Conservation (phyloP, 2,329 filamentous ascomycete species). For the Fusarium austroafricanum region DNA sequence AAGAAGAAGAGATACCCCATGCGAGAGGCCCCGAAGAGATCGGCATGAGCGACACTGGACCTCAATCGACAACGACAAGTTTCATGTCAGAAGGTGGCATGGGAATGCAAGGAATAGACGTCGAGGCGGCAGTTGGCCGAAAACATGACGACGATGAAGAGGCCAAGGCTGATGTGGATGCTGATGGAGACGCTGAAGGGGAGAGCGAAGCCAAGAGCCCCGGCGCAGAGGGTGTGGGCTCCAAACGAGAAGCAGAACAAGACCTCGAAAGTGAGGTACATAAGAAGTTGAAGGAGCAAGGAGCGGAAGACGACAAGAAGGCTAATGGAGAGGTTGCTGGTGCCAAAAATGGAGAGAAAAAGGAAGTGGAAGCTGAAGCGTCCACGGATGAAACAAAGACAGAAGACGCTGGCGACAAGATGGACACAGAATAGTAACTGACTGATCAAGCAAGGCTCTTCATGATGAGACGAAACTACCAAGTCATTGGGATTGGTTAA, state of each 20-base stretch:
- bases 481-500: conserved; percentile 1
- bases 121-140: conserved; percentile 71
- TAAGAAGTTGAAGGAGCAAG: conserved; percentile 64
- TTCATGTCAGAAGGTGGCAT: conserved; percentile 55
- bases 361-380: conserved; percentile 16
- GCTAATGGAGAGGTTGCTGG: conserved; percentile 23
- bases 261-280: conserved; percentile 54
- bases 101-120: conserved; percentile 67
- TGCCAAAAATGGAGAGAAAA: conserved; percentile 2
- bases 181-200: conserved; percentile 39
- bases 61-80: conserved; percentile 65
- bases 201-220: conserved; percentile 48
- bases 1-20: conserved; percentile 75
- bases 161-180: conserved; percentile 27
- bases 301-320: conserved; percentile 55
- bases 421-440: conserved; percentile 43
- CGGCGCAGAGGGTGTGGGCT: conserved; percentile 51
- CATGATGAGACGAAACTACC: conserved; percentile 24
- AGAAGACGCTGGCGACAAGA: conserved; percentile 38
- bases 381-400: conserved; percentile 39
- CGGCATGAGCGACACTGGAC: conserved; percentile 87
- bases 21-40: conserved; percentile 87
- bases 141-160: conserved; percentile 53
- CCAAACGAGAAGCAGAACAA: conserved; percentile 68
- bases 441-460: background rate